Base-by-base conservation (phyloP, 768 basidiomycete species). In the Nidularia pulvinata region DNA sequence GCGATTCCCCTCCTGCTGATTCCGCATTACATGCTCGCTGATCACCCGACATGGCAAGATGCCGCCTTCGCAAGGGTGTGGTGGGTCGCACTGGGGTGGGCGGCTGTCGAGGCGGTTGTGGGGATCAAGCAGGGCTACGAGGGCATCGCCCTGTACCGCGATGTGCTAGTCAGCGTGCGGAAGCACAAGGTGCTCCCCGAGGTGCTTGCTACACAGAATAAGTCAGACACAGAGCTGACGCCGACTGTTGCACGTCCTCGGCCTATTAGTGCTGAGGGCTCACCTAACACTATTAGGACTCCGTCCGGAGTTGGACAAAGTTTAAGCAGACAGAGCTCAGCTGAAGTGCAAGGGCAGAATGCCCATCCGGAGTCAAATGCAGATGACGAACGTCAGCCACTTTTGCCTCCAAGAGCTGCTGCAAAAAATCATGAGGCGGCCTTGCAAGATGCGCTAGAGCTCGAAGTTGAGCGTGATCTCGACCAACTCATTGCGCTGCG, bases 71-170 rank as follows among this genome's bases (percentile, higher is more conserved):
- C 69, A 19, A 76, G 82, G 33, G 81, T 88, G 3, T 92, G 91
- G 89, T 90, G 86, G 85, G 69, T 90, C 36, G 86, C 87, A 2
- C 72, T 93, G 2, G 88, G 88, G 0, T 91, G 86, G 86, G 86
- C 88, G 10, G 68, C 80, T 6, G 86, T 84, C 4, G 91, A 91
- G 58, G 85, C 85, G 4, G 57, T 79, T 19, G 82, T 84, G 1
- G 81, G 83, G 4, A 76, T 92, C 49, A 70, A 73, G 50, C 91
- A 92, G 64, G 89, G 88, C 7, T 93, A 90, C 61, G 80, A 80
- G 47, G 81, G 82, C 32, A 77, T 93, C 42, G 69, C 73, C 10
- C 70, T 88, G 6, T 93, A 93, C 66, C 76, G 79, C 46, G 86
- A 87, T 62, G 85, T 87, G 0, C 80, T 91, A 58, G 81, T 89